These are phyloP conservation scores for Moniliophthora roreri DNA, from an alignment of 1,284 basidiomycete species.

Conservation along the genomic window DNA sequence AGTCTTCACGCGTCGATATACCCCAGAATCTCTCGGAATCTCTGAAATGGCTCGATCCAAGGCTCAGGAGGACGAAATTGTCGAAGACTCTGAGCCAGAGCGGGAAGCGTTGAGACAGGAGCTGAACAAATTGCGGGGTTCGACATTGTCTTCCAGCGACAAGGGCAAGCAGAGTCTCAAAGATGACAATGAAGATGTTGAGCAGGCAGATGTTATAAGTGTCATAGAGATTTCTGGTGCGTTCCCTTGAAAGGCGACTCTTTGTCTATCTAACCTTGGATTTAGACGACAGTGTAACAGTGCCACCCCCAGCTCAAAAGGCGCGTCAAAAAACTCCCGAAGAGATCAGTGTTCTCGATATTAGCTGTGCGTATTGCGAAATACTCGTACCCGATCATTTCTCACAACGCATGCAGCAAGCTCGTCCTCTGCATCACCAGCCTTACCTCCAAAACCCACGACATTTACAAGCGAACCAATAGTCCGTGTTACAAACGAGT, in stretches of 20 bases:
- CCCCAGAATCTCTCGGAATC: background rate
- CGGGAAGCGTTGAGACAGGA: constrained; percentile 43
- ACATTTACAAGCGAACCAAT: background rate
- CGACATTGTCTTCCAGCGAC: background rate
- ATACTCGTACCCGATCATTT: background rate
- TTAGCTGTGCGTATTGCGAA: background rate
- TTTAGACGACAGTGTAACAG: background rate
- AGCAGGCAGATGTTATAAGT: constrained; percentile 4
- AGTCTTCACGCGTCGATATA: background rate
- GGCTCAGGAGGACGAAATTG: constrained; percentile 36
- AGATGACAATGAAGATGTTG: constrained; percentile 17
- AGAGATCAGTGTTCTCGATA: background rate
- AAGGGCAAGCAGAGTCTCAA: background rate
- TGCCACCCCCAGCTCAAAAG: background rate
- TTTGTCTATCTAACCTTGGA: background rate
- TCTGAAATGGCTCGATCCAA: constrained; percentile 6
- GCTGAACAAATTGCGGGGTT: background rate
- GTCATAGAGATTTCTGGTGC: constrained; percentile 22
- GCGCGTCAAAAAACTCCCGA: background rate
- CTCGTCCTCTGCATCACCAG: background rate
- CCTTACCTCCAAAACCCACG: too few species aligned
- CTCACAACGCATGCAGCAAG: background rate
- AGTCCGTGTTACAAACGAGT: background rate
- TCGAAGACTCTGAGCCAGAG: constrained; percentile 72
- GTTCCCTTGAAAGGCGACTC: constrained; percentile 1